A percentile compares a stretch with the other conserved stretches of the same genome.
These are phyloP conservation scores for Agastache rugosa DNA, from an alignment of 257 asterid genomes.

Conservation along the genomic window DNA sequence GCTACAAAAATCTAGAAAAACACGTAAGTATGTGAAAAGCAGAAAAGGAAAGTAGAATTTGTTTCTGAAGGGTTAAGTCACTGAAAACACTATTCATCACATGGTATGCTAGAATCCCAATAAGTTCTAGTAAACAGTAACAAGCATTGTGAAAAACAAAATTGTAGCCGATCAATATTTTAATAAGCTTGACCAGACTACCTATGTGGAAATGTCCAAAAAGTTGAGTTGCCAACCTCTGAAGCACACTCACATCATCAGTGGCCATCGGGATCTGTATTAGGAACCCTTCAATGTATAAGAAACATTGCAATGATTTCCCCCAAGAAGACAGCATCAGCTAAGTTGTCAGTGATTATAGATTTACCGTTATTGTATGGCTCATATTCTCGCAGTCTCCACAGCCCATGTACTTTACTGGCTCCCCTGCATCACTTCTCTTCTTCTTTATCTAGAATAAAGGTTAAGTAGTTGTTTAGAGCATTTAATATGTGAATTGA, in stretches of 20 bases:
- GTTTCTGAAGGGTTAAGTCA: neutral
- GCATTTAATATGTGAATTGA: conserved; percentile 12
- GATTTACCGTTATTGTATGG: conserved; percentile 79
- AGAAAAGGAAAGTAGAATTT: too few species aligned
- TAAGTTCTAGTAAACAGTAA: conserved; percentile 18
- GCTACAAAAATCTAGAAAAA: neutral
- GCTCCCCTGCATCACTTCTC: conserved; percentile 84
- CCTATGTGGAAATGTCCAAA: conserved; percentile 83
- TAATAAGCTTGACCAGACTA: conserved; percentile 35
- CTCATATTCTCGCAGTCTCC: conserved; percentile 95
- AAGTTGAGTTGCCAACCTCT: conserved; percentile 80
- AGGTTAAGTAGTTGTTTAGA: conserved; percentile 28
- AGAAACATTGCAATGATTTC: conserved; percentile 10
- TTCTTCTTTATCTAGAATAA: conserved; percentile 80
- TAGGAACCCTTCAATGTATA: conserved; percentile 30
- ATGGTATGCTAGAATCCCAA: conserved; percentile 7
- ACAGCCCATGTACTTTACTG: conserved; percentile 89
- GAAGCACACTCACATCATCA: conserved; percentile 76
- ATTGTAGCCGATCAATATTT: neutral
- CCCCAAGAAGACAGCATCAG: conserved; percentile 3
- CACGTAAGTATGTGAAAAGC: too few species aligned
- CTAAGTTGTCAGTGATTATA: conserved; percentile 30
- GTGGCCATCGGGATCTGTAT: conserved; percentile 86
- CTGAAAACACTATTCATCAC: conserved; percentile 10
- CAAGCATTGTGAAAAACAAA: neutral